Base-by-base conservation (phyloP, 163 green algal genomes). In the Prototheca wickerhamii region DNA sequence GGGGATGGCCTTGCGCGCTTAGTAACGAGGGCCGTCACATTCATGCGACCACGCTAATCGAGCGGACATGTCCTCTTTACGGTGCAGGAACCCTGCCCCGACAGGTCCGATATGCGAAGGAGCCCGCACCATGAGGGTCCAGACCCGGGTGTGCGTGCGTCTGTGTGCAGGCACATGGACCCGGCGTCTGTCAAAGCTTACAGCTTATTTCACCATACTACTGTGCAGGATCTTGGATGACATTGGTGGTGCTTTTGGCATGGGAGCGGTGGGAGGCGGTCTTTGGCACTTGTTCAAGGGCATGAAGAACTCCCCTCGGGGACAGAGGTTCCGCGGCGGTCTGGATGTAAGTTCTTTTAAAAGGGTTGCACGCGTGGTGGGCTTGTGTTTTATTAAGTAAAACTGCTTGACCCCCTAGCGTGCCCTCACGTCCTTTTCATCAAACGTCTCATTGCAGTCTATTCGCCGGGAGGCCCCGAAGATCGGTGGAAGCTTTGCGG, bases 161-260 rank as follows among this genome's bases (percentile, higher is more conserved):
- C 44, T 30, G 26, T 7, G n/a, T 0, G 4, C 34, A 32, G 1
- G n/a, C n/a, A n/a, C n/a, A n/a, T n/a, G n/a, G n/a, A n/a, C n/a
- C n/a, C n/a, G n/a, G n/a, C n/a, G n/a, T n/a, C n/a, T n/a, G n/a
- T n/a, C n/a, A n/a, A n/a, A n/a, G n/a, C n/a, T n/a, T n/a, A n/a
- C 18, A 52, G 30, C 30, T 43, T 46, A 10, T 34, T 32, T 33
- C 46, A 18, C 8, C 3, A 15, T 61, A 12, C 51, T 4, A 58
- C 89, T 88, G 29, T 83, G 96, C 74, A 84, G 93, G 46, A 99
- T 99, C 31, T 60, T 98, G 15, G 94, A 98, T 69, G 94, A 99
- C 67, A 86, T 98, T 31, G 94, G 94, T 29, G 89, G 92, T 32
- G 94, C 94, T 0, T 99, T 98, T 68, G 93, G 88, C 21, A 99